A percentile compares a stretch with the other conserved stretches of the same genome.
phyloP scores from a whole-genome alignment of 2,329 filamentous ascomycete genomes.

The Nemania serpens region DNA sequence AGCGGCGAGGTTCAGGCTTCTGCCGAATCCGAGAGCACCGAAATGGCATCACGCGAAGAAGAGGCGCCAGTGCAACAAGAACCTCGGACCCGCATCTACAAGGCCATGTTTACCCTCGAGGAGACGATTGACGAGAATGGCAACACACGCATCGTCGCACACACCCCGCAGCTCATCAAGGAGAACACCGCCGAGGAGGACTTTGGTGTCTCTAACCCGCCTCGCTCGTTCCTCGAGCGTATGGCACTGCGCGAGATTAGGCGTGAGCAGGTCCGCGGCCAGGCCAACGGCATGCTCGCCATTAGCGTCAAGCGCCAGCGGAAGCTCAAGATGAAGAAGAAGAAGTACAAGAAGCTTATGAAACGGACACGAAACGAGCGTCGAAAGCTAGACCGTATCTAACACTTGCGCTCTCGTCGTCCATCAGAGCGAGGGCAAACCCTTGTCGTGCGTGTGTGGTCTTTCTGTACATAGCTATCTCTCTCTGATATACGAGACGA shows the following conservation, averaged over 20 bases:
- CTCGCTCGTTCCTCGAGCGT: slow-evolving; percentile 69
- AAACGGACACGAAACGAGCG: slow-evolving; percentile 86
- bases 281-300: slow-evolving; percentile 66
- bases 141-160: slow-evolving; percentile 63
- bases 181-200: slow-evolving; percentile 41
- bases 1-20: slow-evolving; percentile 42
- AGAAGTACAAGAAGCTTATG: slow-evolving; percentile 99
- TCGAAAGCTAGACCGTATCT: slow-evolving; percentile 77
- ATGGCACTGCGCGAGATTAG: slow-evolving; percentile 67
- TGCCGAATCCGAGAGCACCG: slow-evolving; percentile 40
- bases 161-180: slow-evolving; percentile 62
- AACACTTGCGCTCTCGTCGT: slow-evolving; percentile 33
- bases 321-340: slow-evolving; percentile 99
- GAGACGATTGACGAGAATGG: slow-evolving; percentile 65
- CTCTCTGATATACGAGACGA: slow-evolving; percentile 8
- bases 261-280: slow-evolving; percentile 59
- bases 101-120: slow-evolving; percentile 69
- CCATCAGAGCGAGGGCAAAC: not conserved
- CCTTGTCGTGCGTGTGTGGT: slow-evolving; percentile 1
- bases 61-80: slow-evolving; percentile 32
- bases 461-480: slow-evolving; percentile 24
- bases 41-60: slow-evolving; percentile 21
- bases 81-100: slow-evolving; percentile 62
- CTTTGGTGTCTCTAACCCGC: slow-evolving; percentile 16
- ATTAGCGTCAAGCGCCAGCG: slow-evolving; percentile 92